A percentile compares a stretch with the other conserved stretches of the same genome.
Evolutionary conservation across 345 rosid genomes (phyloP).

Genomic region (Arabidopsis arenosa): DNA sequence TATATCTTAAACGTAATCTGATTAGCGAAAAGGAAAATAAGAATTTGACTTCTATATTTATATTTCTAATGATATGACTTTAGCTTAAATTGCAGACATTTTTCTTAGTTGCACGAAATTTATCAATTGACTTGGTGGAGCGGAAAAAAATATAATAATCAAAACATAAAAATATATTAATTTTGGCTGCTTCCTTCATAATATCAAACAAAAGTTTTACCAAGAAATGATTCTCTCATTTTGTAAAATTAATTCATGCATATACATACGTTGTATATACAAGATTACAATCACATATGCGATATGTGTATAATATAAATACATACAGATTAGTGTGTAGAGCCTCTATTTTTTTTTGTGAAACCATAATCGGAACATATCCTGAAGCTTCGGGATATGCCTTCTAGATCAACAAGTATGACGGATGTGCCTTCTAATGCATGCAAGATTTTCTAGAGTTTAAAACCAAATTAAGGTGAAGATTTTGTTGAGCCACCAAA

Average conservation of each 20-base stretch:
- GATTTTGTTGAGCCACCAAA: neutral
- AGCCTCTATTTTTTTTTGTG: too few relatives aligned
- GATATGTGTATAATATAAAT: neutral
- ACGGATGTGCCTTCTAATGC: neutral
- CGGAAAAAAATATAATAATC: neutral
- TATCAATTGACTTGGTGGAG: slow-evolving; percentile 25
- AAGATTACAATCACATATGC: neutral
- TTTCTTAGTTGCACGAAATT: slow-evolving; percentile 20
- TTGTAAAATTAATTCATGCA: slow-evolving; percentile 6
- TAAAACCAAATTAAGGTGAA: neutral
- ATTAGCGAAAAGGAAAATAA: slow-evolving; percentile 9
- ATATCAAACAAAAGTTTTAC: slow-evolving; percentile 31
- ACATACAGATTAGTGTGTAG: too few relatives aligned
- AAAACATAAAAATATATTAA: neutral
- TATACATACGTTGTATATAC: neutral
- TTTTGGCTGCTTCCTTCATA: neutral
- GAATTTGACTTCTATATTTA: neutral
- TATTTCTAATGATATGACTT: neutral
- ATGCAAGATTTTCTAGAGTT: neutral
- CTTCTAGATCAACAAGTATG: too few relatives aligned
- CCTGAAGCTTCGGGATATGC: too few relatives aligned
- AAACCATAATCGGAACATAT: too few relatives aligned
- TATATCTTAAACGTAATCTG: neutral
- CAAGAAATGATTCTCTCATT: neutral
- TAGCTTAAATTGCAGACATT: slow-evolving; percentile 13